Base-by-base conservation (phyloP, 805 yeast genomes). In the Cyberlindnera mississippiensis region DNA sequence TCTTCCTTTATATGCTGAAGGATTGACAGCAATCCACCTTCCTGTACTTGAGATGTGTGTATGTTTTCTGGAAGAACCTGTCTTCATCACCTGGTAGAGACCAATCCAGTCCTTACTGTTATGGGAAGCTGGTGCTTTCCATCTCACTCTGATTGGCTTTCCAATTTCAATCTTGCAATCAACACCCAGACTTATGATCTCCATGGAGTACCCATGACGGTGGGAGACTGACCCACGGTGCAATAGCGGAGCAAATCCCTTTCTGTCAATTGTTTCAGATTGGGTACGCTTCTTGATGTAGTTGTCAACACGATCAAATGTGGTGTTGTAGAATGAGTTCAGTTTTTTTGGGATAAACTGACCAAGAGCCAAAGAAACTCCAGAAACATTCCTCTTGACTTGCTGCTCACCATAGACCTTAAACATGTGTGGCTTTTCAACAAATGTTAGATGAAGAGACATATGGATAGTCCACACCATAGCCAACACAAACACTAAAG, bases 381-480 rank as follows among this genome's bases (percentile, higher is more conserved):
- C 66, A 20, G 77, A 70, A 28, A 73, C 72, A 46, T 79, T 81
- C 48, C 80, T 67, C 37, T 75, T 57, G 6, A 80, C 78, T 52
- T 70, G 75, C 41, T 67, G 69, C 47, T 77, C 79, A 18, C 95
- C 95, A 56, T 85, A 85, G 4, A 85, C 69, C 56, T 78, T 80
- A 43, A 78, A 73, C 85, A 85, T 82, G 56, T 85, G 95, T 26
- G 84, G 79, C 53, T 78, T 80, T 55, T 85, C 95, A 45, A 85
- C 81, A 55, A 80, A 80, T 50, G 79, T 78, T 46, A 85, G 78
- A 50, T 86, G 69, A n/a, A 78, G 62, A 44, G 85, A 73, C 54
- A 80, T 82, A 46, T 80, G 76, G 9, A 71, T 57, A 2, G 86
- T 77, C 87, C 90, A 85, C 32, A 82, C 59, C 51, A 75, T 67